These are phyloP conservation scores for Aspergillus aculeatus DNA, from an alignment of 2,329 filamentous ascomycete genomes.

Conservation along the genomic window DNA sequence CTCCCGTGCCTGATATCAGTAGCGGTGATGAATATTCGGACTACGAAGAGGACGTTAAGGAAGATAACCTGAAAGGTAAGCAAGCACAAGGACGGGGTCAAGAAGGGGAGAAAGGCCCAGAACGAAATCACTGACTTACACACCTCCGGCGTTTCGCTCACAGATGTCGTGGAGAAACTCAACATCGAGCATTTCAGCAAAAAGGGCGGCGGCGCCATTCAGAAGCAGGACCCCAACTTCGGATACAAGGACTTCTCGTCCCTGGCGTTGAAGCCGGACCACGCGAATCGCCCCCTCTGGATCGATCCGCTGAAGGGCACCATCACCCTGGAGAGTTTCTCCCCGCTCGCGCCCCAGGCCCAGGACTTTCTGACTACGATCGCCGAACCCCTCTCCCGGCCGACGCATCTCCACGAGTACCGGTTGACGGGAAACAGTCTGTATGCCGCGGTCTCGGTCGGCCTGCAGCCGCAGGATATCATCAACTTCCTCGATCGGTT, in stretches of 20 bases:
- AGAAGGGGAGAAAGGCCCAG: constrained; percentile 8
- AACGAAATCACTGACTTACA: constrained; percentile 19
- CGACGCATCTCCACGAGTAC: constrained; percentile 91
- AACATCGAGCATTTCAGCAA: constrained; percentile 53
- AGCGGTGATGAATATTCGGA: constrained; percentile 61
- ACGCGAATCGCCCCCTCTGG: constrained; percentile 87
- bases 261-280: constrained; percentile 79
- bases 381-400: constrained; percentile 86
- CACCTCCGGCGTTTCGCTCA: constrained; percentile 12
- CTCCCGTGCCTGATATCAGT: constrained; percentile 46
- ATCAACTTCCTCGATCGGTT: constrained; percentile 84
- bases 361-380: constrained; percentile 96
- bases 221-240: constrained; percentile 55
- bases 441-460: constrained; percentile 92
- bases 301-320: constrained; percentile 83
- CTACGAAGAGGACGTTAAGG: constrained; percentile 50
- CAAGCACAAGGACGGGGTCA: constrained; percentile 13
- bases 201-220: constrained; percentile 41
- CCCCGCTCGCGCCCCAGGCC: constrained; percentile 77
- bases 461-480: constrained; percentile 85
- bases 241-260: constrained; percentile 76
- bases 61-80: constrained; percentile 48
- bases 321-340: constrained; percentile 93
- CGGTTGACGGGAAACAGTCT: constrained; percentile 86
- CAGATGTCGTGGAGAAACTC: constrained; percentile 54